A percentile compares a stretch with the other conserved stretches of the same genome.
These are phyloP conservation scores for Tympanopsis confertula DNA, from an alignment of 2,329 filamentous ascomycete species.

Conservation along the genomic window DNA sequence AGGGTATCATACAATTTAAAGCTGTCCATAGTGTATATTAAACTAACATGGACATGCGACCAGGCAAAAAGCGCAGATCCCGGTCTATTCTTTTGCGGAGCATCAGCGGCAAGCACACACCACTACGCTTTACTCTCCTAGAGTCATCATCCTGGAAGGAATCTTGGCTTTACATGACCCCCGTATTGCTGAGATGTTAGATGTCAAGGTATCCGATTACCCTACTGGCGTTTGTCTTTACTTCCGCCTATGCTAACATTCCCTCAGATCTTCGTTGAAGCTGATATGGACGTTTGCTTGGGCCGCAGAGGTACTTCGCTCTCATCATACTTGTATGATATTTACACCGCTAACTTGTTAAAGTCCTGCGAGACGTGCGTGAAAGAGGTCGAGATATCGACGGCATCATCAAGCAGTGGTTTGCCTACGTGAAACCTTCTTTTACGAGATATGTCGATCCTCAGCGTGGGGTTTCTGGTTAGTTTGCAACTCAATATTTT, in stretches of 20 bases:
- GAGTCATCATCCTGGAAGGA: slow-evolving; percentile 57
- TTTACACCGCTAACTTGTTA: neutral
- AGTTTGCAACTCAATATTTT: too few relatives aligned
- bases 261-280: slow-evolving; percentile 51
- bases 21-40: neutral
- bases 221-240: too few relatives aligned
- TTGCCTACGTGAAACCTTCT: slow-evolving; percentile 58
- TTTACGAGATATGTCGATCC: slow-evolving; percentile 56
- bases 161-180: slow-evolving; percentile 57
- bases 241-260: too few relatives aligned
- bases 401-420: slow-evolving; percentile 63
- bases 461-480: slow-evolving; percentile 49
- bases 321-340: neutral
- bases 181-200: slow-evolving; percentile 49
- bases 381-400: slow-evolving; percentile 55
- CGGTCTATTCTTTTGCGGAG: slow-evolving; percentile 56
- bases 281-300: slow-evolving; percentile 56
- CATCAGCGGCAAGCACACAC: slow-evolving; percentile 50
- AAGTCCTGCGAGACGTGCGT: slow-evolving; percentile 43
- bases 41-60: neutral
- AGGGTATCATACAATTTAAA: slow-evolving; percentile 35
- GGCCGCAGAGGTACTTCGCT: slow-evolving; percentile 40
- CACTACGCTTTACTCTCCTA: slow-evolving; percentile 54
- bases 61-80: slow-evolving; percentile 50
- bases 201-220: slow-evolving; percentile 41